phyloP scores from a whole-genome alignment of 2,329 filamentous ascomycete genomes.

The Diplodia sapinea region DNA sequence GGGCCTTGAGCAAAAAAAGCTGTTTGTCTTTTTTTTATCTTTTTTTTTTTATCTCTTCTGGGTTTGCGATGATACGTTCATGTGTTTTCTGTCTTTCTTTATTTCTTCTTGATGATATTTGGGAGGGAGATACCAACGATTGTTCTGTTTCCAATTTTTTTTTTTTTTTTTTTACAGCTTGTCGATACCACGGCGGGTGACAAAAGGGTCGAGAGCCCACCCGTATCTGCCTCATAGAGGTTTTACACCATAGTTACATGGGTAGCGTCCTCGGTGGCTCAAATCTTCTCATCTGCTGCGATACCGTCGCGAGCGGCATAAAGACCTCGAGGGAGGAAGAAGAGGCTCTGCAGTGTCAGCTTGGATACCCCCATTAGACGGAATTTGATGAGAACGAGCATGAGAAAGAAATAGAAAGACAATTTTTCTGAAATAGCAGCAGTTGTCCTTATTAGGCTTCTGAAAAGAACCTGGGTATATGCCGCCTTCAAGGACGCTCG shows the following conservation, averaged over 20 bases:
- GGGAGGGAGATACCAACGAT: conserved; percentile 7
- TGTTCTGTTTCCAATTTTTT: not conserved
- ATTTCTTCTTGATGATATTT: not conserved
- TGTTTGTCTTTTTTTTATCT: not conserved
- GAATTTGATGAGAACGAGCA: not conserved
- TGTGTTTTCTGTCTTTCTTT: not conserved
- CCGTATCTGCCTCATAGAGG: too few species aligned
- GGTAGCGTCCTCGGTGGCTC: too few species aligned
- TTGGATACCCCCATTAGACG: conserved; percentile 15
- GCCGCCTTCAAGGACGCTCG: not conserved
- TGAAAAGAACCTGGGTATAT: conserved; percentile 1
- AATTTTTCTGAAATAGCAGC: conserved; percentile 5
- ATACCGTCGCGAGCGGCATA: not conserved
- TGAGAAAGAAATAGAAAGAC: not conserved
- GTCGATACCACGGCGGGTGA: not conserved
- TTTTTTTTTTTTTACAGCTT: not conserved
- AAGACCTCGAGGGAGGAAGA: not conserved
- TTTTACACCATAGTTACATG: too few species aligned
- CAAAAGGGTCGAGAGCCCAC: too few species aligned
- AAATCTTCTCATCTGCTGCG: too few species aligned
- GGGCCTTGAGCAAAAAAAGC: conserved; percentile 8
- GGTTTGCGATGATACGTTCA: not conserved
- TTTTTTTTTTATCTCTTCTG: not conserved
- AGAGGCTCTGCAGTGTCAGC: conserved; percentile 16
- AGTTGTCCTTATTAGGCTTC: conserved; percentile 1